phyloP scores from a whole-genome alignment of 139 green algal species.

The Micractinium conductrix region DNA sequence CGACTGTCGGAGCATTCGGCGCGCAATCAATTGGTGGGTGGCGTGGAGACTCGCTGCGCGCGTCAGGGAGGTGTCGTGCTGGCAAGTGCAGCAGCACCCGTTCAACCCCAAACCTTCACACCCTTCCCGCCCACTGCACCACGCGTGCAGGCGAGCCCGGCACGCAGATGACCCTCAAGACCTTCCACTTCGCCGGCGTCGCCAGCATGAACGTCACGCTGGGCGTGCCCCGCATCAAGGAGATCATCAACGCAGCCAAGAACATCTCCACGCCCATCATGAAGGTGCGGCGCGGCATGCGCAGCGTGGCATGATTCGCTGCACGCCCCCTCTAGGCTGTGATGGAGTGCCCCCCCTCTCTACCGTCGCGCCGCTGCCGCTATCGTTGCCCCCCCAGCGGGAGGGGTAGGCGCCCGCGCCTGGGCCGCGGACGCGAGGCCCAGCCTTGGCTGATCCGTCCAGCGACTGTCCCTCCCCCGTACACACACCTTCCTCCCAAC shows the following conservation, averaged over 20 bases:
- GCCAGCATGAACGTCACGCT: conserved; percentile 98
- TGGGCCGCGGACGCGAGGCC: no score
- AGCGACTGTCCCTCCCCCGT: neutral
- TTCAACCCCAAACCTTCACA: neutral
- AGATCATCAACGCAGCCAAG: conserved; percentile 98
- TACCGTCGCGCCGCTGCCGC: no score
- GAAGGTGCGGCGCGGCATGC: no score
- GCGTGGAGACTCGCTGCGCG: no score
- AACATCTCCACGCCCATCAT: conserved; percentile 98
- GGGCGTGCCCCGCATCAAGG: conserved; percentile 98
- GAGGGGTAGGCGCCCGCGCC: no score
- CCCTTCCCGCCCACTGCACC: neutral
- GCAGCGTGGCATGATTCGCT: no score
- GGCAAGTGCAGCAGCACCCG: no score
- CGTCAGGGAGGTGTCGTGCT: no score
- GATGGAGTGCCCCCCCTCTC: no score
- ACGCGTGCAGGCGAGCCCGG: conserved; percentile 83
- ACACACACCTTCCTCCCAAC: neutral
- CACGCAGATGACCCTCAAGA: conserved; percentile 99
- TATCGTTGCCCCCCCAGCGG: no score
- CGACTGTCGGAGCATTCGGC: conserved; percentile 90
- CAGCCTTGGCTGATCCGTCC: no score
- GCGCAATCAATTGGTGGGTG: conserved; percentile 92
- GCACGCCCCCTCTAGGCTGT: no score
- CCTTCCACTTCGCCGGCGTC: conserved; percentile 99